Evolutionary conservation across 495 filamentous ascomycete genomes (phyloP).

Genomic region (Penicillium paxilli): DNA sequence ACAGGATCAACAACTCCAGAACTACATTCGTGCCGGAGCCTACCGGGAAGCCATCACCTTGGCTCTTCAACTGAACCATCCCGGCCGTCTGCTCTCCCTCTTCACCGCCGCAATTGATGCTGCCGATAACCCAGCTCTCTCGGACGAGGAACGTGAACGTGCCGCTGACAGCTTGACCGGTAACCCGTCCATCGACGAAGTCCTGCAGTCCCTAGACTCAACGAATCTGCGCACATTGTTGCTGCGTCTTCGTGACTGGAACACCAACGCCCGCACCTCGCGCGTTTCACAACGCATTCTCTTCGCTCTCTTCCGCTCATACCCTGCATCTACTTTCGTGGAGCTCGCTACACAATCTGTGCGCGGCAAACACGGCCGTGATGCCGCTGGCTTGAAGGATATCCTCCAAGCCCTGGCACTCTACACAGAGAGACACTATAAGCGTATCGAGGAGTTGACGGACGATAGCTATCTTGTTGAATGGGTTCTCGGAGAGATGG

Average conservation of each 20-base stretch:
- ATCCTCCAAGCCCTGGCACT: conserved; percentile 77
- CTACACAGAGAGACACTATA: conserved; percentile 92
- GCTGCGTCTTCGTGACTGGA: conserved; percentile 86
- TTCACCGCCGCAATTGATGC: conserved; percentile 78
- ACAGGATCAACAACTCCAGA: conserved; percentile 88
- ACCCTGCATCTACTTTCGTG: conserved; percentile 72
- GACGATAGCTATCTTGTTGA: conserved; percentile 94
- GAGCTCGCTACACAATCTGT: conserved; percentile 51
- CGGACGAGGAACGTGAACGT: conserved; percentile 21
- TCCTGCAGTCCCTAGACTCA: conserved; percentile 74
- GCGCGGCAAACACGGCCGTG: conserved; percentile 36
- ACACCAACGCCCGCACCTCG: conserved; percentile 88
- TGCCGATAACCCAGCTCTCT: conserved; percentile 36
- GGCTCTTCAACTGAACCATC: conserved; percentile 90
- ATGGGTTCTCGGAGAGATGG: conserved; percentile 93
- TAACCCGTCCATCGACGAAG: conserved; percentile 76
- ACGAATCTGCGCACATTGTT: conserved; percentile 81
- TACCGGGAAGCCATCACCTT: conserved; percentile 92
- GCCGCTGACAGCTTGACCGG: conserved; percentile 59
- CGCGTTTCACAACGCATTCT: conserved; percentile 85
- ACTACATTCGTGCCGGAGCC: conserved; percentile 79
- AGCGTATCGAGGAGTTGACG: conserved; percentile 79
- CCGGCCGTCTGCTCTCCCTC: conserved; percentile 76
- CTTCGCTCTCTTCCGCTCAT: conserved; percentile 71
- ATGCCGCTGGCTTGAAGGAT: conserved; percentile 71